Conservation (phyloP, 2,329 filamentous ascomycete genomes). For the Cladosporium cucumerinum region DNA sequence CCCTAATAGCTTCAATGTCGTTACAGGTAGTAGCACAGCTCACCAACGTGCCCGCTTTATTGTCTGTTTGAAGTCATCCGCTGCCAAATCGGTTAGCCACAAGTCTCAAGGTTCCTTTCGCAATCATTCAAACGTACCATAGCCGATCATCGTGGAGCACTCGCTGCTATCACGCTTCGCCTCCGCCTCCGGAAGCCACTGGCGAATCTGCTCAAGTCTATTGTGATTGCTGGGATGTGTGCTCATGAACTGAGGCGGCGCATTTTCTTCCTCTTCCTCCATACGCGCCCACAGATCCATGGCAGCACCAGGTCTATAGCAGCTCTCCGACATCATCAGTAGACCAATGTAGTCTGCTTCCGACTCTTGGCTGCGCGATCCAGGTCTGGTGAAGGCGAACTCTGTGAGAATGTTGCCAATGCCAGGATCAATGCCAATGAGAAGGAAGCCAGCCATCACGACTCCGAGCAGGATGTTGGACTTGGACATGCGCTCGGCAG, state of each 20-base stretch:
- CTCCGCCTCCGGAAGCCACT: constrained; percentile 51
- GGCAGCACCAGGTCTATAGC: constrained; percentile 68
- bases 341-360: constrained; percentile 79
- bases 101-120: not conserved
- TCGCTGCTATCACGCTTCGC: constrained; percentile 35
- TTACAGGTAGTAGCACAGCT: not conserved
- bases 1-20: not conserved
- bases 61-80: constrained; percentile 7
- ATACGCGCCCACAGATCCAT: constrained; percentile 54
- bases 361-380: constrained; percentile 65
- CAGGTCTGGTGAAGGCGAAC: constrained; percentile 64
- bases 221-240: constrained; percentile 72
- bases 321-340: constrained; percentile 79
- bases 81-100: not conserved
- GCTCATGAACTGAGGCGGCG: constrained; percentile 67
- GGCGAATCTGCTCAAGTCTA: constrained; percentile 61
- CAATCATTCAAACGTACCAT: constrained; percentile 17
- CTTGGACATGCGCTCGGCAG: constrained; percentile 60
- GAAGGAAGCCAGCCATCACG: constrained; percentile 36
- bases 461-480: constrained; percentile 37
- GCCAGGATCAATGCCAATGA: constrained; percentile 42
- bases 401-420: constrained; percentile 50
- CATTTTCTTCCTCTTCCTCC: constrained; percentile 60
- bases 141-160: constrained; percentile 23
- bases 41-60: not conserved